Conservation (phyloP, 2,329 filamentous ascomycete genomes). For the Diaporthe capsici region DNA sequence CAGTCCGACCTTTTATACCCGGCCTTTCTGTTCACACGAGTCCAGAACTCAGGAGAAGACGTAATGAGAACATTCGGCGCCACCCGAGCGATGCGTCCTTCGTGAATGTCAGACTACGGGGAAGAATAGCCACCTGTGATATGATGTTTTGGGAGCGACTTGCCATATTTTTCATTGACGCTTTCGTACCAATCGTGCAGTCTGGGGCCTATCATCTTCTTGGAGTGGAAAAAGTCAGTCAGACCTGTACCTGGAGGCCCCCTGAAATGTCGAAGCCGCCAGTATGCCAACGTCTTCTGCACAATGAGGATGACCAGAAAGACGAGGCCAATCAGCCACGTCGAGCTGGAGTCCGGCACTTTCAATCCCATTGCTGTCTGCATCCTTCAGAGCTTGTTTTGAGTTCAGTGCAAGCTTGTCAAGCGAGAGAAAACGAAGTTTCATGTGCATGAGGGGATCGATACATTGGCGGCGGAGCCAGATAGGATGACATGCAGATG, state of each 20-base stretch:
- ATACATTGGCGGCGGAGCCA: not conserved
- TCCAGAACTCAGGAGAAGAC: constrained; percentile 62
- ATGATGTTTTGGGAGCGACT: not conserved
- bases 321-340: not conserved
- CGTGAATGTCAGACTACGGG: not conserved
- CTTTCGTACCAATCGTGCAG: not conserved
- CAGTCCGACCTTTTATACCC: constrained; percentile 58
- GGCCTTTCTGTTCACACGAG: constrained; percentile 57
- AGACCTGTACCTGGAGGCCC: constrained; percentile 14
- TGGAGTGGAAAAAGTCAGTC: constrained; percentile 7
- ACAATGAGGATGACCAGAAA: not conserved
- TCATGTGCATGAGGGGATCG: not conserved
- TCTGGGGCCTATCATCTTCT: not conserved
- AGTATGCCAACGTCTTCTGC: constrained; percentile 4
- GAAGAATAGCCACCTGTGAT: not conserved
- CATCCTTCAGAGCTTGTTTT: not conserved
- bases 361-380: constrained; percentile 5
- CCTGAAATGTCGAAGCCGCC: constrained; percentile 3
- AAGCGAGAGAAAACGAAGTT: not conserved
- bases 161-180: constrained; percentile 9
- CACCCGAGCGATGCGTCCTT: constrained; percentile 29
- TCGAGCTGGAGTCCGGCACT: not conserved
- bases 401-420: not conserved
- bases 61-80: constrained; percentile 60
- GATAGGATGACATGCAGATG: constrained; percentile 10